phyloP scores from a whole-genome alignment of 805 yeast species.

The Candida namnaoensis region DNA sequence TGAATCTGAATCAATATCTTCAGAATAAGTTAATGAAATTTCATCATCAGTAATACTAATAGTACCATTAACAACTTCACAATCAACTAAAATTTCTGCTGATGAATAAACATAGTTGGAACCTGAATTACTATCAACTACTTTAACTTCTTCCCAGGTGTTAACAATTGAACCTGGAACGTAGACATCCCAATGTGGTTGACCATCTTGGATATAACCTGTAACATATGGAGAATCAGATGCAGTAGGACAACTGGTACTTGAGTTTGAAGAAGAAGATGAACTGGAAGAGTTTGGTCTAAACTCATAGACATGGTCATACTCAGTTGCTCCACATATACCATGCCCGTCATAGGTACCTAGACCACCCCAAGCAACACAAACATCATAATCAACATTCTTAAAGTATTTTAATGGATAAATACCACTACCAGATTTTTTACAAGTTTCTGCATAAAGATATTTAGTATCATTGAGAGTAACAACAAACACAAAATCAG shows the following conservation, averaged over 20 bases:
- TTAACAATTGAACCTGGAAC: conserved; percentile 14
- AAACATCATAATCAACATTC: background rate
- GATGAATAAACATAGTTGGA: conserved; percentile 10
- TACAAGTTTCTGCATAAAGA: conserved; percentile 4
- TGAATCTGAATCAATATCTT: too few species aligned
- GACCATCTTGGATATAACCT: conserved; percentile 14
- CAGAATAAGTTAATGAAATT: too few species aligned
- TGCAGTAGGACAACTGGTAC: too few species aligned
- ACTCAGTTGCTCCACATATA: too few species aligned
- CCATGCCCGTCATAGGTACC: too few species aligned
- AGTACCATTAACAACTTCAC: conserved; percentile 2
- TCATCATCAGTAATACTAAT: conserved; percentile 4
- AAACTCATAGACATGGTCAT: too few species aligned
- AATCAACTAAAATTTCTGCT: conserved; percentile 9
- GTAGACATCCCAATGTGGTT: conserved; percentile 16
- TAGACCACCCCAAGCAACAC: background rate
- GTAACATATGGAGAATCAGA: too few species aligned
- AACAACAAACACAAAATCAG: conserved; percentile 1
- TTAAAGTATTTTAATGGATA: background rate
- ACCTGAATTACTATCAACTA: conserved; percentile 6
- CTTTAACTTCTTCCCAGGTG: conserved; percentile 10
- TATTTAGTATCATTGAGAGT: conserved; percentile 3
- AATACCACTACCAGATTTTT: background rate
- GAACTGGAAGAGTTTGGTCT: too few species aligned
- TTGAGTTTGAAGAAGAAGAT: too few species aligned